Conservation (phyloP, 768 basidiomycete species). For the Lyophyllum semitale region DNA sequence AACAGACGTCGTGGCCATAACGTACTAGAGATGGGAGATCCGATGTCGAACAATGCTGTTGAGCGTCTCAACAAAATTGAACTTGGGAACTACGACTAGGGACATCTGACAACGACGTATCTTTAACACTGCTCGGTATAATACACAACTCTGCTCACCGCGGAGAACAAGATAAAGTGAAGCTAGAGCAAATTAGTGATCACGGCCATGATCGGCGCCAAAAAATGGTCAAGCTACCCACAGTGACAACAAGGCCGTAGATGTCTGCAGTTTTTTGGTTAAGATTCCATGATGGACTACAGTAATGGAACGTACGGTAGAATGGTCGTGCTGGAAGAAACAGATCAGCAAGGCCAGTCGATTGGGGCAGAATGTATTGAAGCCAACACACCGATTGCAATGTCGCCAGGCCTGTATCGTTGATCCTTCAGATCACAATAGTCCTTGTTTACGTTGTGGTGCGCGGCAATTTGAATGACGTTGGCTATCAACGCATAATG, state of each 20-base stretch:
- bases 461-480: constrained; percentile 58
- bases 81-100: constrained; percentile 62
- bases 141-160: constrained; percentile 41
- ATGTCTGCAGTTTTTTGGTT: constrained; percentile 44
- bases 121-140: not conserved
- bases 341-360: too few species aligned
- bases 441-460: constrained; percentile 49
- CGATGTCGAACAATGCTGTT: constrained; percentile 59
- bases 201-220: too few species aligned
- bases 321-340: constrained; percentile 52
- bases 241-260: constrained; percentile 65
- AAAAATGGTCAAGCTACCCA: constrained; percentile 19
- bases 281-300: not conserved
- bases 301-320: constrained; percentile 49
- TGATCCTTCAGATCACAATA: constrained; percentile 46
- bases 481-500: constrained; percentile 64
- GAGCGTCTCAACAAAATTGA: constrained; percentile 63
- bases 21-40: constrained; percentile 56
- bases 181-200: constrained; percentile 36
- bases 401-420: constrained; percentile 61
- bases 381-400: constrained; percentile 49
- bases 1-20: too few species aligned
- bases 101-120: constrained; percentile 39
- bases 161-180: constrained; percentile 57
- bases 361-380: not conserved